Percentiles rank a stretch among this genome's conserved stretches.
Conservation (phyloP, 2,329 filamentous ascomycete genomes). For the Aureobasidium sp. region DNA sequence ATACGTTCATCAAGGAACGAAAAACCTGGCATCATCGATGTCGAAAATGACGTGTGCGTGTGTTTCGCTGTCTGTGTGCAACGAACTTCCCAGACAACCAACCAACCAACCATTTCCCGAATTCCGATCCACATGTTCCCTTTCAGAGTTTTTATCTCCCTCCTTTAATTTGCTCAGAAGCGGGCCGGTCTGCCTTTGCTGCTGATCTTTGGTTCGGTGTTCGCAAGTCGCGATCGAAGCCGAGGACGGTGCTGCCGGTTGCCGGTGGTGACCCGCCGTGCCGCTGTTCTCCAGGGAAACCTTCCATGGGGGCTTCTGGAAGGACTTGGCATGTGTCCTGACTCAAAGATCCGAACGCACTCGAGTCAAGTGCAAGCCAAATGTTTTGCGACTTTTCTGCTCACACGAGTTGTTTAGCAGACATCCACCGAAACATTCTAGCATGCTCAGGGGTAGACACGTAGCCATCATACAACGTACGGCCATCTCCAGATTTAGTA, state of each 20-base stretch:
- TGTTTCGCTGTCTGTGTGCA: neutral
- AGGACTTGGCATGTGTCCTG: neutral
- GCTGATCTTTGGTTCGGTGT: constrained; percentile 2
- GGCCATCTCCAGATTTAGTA: neutral
- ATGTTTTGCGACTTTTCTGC: neutral
- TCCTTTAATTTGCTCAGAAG: neutral
- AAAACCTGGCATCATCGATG: constrained; percentile 7
- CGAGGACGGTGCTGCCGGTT: neutral
- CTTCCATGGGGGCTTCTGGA: neutral
- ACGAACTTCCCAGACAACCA: neutral
- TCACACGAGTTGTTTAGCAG: neutral
- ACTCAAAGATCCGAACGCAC: neutral
- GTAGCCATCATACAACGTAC: neutral
- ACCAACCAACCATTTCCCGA: neutral
- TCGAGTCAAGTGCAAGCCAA: neutral
- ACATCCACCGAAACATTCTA: neutral
- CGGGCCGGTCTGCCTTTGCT: neutral
- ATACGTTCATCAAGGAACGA: neutral
- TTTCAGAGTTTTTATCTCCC: neutral
- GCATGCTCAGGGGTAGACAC: neutral
- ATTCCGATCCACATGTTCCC: neutral
- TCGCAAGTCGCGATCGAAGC: neutral
- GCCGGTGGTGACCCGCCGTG: neutral
- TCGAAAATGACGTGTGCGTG: neutral
- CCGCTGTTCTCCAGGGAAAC: neutral